Percentiles rank a stretch among this genome's conserved stretches.
These are phyloP conservation scores for Fremontodendron californicum DNA, from an alignment of 345 rosid species.

Conservation along the genomic window DNA sequence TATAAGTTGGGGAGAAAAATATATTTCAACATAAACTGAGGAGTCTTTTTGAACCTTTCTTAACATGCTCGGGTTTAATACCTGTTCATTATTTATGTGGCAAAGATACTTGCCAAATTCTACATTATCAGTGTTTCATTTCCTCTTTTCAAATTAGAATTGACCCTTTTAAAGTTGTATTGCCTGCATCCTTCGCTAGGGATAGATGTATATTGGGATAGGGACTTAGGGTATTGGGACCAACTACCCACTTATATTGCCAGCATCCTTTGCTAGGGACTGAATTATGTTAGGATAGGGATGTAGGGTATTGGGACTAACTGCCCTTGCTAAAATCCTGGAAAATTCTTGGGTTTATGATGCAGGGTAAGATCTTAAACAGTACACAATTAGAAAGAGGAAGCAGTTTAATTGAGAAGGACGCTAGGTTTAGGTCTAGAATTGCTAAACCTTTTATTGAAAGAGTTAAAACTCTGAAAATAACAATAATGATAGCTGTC, in stretches of 20 bases:
- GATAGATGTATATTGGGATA: background rate
- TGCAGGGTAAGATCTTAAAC: no score
- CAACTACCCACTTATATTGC: background rate
- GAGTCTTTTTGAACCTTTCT: background rate
- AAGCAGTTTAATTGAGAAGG: no score
- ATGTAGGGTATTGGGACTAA: background rate
- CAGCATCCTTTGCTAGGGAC: background rate
- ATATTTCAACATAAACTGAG: background rate
- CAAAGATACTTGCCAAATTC: background rate
- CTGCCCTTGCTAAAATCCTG: background rate
- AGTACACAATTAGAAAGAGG: no score
- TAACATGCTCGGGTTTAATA: background rate
- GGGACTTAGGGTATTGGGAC: background rate
- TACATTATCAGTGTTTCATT: background rate
- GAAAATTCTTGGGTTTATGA: no score
- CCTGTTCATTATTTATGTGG: background rate
- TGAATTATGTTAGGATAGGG: background rate
- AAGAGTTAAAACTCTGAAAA: no score
- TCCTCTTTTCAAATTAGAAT: background rate
- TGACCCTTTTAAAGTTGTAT: background rate
- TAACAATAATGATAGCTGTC: no score
- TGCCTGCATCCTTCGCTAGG: background rate
- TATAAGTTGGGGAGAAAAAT: background rate
- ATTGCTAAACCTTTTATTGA: no score
- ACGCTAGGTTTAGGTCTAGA: no score